A percentile compares a stretch with the other conserved stretches of the same genome.
These are phyloP conservation scores for Candida khao-thaluensis DNA, from an alignment of 805 yeast genomes.

Conservation along the genomic window DNA sequence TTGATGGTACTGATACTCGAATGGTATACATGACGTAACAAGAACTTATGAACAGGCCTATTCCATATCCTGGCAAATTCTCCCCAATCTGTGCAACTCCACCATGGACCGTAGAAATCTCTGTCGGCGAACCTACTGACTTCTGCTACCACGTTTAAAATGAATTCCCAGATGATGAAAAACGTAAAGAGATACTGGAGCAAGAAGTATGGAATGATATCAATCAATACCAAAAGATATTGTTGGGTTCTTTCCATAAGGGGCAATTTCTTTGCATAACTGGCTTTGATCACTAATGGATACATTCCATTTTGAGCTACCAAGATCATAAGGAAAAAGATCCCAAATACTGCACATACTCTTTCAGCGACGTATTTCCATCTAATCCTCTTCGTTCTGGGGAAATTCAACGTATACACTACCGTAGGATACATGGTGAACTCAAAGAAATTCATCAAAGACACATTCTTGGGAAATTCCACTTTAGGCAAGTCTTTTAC, in stretches of 20 bases:
- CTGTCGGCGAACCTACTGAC: constrained; percentile 84
- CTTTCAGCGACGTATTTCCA: constrained; percentile 69
- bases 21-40: constrained; percentile 91
- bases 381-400: constrained; percentile 69
- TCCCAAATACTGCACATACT: constrained; percentile 79
- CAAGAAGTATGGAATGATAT: constrained; percentile 78
- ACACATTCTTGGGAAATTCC: constrained; percentile 73
- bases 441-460: constrained; percentile 61
- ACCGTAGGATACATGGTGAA: constrained; percentile 88
- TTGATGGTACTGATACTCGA: constrained; percentile 76
- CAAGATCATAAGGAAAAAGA: constrained; percentile 76
- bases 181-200: constrained; percentile 74
- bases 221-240: constrained; percentile 63
- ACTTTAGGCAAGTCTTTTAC: constrained; percentile 9
- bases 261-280: constrained; percentile 52
- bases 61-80: constrained; percentile 95
- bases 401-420: constrained; percentile 79
- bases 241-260: constrained; percentile 39
- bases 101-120: constrained; percentile 94
- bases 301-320: constrained; percentile 74
- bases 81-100: constrained; percentile 94
- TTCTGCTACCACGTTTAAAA: constrained; percentile 87
- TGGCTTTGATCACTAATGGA: constrained; percentile 66
- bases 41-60: constrained; percentile 84
- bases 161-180: constrained; percentile 94